phyloP scores from a whole-genome alignment of 805 yeast genomes.

The Candida succiphila region DNA sequence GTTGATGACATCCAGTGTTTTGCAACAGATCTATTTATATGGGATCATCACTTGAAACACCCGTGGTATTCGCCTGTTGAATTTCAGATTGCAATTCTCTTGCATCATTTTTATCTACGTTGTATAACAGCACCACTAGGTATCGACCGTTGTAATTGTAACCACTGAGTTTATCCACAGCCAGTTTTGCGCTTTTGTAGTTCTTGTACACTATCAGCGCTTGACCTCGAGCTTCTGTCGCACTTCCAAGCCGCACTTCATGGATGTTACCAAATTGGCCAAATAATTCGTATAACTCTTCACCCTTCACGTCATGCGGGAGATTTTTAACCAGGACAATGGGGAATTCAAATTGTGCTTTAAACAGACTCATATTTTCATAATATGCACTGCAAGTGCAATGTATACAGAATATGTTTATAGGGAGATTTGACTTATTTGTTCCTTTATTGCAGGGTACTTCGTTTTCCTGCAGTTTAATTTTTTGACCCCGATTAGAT shows the following conservation, averaged over 20 bases:
- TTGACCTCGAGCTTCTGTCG: slow-evolving; percentile 34
- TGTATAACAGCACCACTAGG: slow-evolving; percentile 39
- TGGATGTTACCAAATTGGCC: slow-evolving; percentile 46
- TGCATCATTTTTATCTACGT: slow-evolving; percentile 29
- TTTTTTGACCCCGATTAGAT: too few relatives aligned
- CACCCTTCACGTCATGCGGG: slow-evolving; percentile 38
- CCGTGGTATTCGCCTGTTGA: too few relatives aligned
- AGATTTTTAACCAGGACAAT: slow-evolving; percentile 44
- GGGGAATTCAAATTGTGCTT: slow-evolving; percentile 19
- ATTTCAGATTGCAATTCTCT: slow-evolving; percentile 9
- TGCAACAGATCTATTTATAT: too few relatives aligned
- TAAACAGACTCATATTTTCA: slow-evolving; percentile 1
- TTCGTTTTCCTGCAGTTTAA: too few relatives aligned
- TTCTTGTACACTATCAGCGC: slow-evolving; percentile 46
- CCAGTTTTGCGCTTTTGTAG: slow-evolving; percentile 35
- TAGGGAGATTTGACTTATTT: too few relatives aligned
- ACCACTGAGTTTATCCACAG: slow-evolving; percentile 48
- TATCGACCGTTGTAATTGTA: slow-evolving; percentile 50
- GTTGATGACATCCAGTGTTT: too few relatives aligned
- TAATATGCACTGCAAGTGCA: too few relatives aligned
- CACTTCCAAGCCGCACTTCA: slow-evolving; percentile 39
- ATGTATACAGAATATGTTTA: too few relatives aligned
- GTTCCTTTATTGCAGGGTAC: too few relatives aligned
- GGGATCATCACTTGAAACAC: too few relatives aligned
- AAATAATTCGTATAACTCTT: slow-evolving; percentile 40